These are phyloP conservation scores for Adansonia grandidieri DNA, from an alignment of 441 rosid genomes.

Conservation along the genomic window DNA sequence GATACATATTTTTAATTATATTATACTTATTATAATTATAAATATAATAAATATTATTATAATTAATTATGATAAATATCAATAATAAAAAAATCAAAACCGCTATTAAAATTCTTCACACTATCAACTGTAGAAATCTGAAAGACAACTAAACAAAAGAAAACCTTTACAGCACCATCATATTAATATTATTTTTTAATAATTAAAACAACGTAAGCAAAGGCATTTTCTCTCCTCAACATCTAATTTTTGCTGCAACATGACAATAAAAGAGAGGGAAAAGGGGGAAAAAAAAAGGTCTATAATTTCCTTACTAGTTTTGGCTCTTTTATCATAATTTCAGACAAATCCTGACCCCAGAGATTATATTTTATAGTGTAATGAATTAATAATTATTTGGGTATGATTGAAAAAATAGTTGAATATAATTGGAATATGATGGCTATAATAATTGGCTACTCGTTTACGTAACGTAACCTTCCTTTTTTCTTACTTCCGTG, in stretches of 20 bases:
- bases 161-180: neutral
- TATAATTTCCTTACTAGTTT: neutral
- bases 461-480: constrained; percentile 28
- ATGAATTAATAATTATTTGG: neutral
- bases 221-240: neutral
- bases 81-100: no score
- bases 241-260: neutral
- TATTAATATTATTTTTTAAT: neutral
- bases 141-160: neutral
- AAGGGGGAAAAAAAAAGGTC: neutral
- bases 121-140: neutral
- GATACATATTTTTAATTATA: no score
- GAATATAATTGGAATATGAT: constrained; percentile 18
- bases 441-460: neutral
- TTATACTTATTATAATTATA: no score
- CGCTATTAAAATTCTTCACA: no score
- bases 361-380: neutral
- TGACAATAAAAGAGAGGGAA: neutral
- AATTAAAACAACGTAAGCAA: constrained; percentile 11
- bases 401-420: neutral
- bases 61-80: no score
- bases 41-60: no score
- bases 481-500: neutral
- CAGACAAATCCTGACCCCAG: neutral
- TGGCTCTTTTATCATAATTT: neutral